A percentile compares a stretch with the other conserved stretches of the same genome.
These are phyloP conservation scores for Lachnellula occidentalis DNA, from an alignment of 2,329 filamentous ascomycete species.

Conservation along the genomic window DNA sequence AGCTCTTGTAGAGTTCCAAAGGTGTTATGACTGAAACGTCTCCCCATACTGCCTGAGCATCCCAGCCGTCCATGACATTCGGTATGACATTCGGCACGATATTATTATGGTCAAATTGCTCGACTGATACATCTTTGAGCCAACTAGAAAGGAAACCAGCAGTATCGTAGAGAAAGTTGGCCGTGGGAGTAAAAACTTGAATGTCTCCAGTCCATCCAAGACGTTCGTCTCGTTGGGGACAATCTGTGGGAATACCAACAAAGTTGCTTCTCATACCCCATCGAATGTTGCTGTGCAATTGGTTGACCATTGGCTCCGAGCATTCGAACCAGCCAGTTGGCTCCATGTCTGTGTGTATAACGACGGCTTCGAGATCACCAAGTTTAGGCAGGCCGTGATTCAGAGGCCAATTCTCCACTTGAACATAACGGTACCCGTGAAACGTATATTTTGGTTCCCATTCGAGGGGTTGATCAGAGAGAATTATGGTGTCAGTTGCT, in stretches of 20 bases:
- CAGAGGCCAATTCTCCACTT: conserved; percentile 17
- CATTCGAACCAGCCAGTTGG: conserved; percentile 24
- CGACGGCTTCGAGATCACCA: conserved; percentile 19
- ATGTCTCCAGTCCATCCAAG: conserved; percentile 45
- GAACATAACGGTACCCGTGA: conserved; percentile 42
- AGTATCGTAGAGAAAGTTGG: conserved; percentile 38
- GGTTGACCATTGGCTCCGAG: conserved; percentile 34
- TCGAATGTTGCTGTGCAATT: conserved; percentile 40
- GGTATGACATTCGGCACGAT: conserved; percentile 18
- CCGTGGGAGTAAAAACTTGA: conserved; percentile 40
- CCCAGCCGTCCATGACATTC: conserved; percentile 12
- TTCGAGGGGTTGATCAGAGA: conserved; percentile 29
- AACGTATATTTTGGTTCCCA: conserved; percentile 41
- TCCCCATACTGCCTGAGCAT: conserved; percentile 34
- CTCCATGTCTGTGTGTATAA: conserved; percentile 24
- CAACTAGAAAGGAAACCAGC: conserved; percentile 30
- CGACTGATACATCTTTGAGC: conserved; percentile 35
- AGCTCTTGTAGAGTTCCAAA: conserved; percentile 37
- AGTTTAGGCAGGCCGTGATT: background rate
- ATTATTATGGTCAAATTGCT: conserved; percentile 29
- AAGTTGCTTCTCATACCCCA: conserved; percentile 46
- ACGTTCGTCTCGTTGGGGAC: conserved; percentile 44
- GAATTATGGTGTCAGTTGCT: conserved; percentile 34
- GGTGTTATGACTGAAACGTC: conserved; percentile 39
- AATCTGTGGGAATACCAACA: conserved; percentile 41